Percentiles rank a stretch among this genome's conserved stretches.
Conservation (phyloP, 176 grass and related monocot species). For the Neostapfia colusana region DNA sequence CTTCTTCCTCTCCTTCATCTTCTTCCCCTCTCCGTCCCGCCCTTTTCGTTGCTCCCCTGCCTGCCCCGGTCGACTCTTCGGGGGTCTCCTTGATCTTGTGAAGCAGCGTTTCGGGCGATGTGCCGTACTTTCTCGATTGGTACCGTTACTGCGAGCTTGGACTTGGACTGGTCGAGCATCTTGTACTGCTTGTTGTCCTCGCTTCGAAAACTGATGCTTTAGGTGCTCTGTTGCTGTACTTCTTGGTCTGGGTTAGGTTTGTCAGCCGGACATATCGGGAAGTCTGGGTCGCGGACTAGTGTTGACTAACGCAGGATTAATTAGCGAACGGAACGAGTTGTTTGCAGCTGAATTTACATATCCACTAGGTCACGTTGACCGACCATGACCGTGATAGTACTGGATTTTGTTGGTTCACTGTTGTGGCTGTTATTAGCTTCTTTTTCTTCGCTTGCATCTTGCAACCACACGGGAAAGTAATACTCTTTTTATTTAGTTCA, state of each 20-base stretch:
- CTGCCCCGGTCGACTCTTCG: neutral
- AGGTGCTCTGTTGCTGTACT: slow-evolving; percentile 16
- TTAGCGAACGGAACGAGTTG: neutral
- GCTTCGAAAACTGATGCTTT: neutral
- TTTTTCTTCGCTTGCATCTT: neutral
- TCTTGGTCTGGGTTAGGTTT: neutral
- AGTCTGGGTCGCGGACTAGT: slow-evolving; percentile 12
- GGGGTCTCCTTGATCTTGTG: neutral
- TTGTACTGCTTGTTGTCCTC: neutral
- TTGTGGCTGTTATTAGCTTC: neutral
- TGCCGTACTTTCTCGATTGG: slow-evolving; percentile 7
- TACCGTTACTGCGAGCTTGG: slow-evolving; percentile 1
- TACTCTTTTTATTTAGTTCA: neutral
- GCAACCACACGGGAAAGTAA: neutral
- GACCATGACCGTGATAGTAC: neutral
- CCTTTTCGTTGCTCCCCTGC: neutral
- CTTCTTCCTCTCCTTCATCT: too few species aligned
- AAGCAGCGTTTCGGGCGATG: neutral
- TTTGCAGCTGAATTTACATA: neutral
- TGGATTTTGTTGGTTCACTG: neutral
- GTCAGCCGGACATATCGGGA: neutral
- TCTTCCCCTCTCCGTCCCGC: neutral
- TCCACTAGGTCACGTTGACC: neutral
- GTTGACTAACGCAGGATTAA: slow-evolving; percentile 3
- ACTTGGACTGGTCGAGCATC: neutral